phyloP scores from a whole-genome alignment of 2,329 filamentous ascomycete species.

The Neurospora sp. region DNA sequence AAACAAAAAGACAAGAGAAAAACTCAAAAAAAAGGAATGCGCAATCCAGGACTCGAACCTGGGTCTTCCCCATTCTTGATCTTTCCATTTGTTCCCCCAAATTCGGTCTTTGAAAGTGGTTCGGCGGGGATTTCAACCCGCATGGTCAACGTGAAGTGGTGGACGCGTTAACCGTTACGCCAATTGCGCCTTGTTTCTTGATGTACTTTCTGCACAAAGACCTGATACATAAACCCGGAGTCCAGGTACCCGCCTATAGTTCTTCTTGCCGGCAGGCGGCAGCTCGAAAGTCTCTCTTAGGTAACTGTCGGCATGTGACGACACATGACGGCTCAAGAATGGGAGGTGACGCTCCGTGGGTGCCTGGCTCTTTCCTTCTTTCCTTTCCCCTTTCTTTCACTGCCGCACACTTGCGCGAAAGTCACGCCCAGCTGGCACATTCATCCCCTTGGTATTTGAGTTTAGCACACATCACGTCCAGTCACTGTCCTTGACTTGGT shows the following conservation, averaged over 20 bases:
- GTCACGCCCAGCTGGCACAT: too few relatives aligned
- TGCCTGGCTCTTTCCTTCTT: neutral
- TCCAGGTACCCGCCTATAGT: too few relatives aligned
- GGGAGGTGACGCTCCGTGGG: neutral
- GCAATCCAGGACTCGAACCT: neutral
- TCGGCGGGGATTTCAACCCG: neutral
- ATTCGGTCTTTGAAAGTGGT: neutral
- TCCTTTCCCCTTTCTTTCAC: rapidly evolving
- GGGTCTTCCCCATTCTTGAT: neutral
- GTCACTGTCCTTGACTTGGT: too few relatives aligned
- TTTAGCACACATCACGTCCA: too few relatives aligned
- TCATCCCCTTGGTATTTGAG: too few relatives aligned
- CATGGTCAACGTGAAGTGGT: neutral
- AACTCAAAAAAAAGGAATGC: neutral
- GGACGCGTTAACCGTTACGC: neutral
- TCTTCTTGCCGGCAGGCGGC: too few relatives aligned
- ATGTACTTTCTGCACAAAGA: neutral
- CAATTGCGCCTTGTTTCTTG: neutral
- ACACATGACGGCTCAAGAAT: neutral
- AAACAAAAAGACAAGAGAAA: neutral
- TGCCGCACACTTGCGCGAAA: too few relatives aligned
- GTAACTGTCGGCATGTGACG: too few relatives aligned
- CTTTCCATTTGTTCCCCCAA: neutral
- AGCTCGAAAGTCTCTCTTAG: too few relatives aligned
- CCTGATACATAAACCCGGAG: neutral